Evolutionary conservation across 2,329 filamentous ascomycete species (phyloP).

Genomic region (Gnomoniopsis sp.): DNA sequence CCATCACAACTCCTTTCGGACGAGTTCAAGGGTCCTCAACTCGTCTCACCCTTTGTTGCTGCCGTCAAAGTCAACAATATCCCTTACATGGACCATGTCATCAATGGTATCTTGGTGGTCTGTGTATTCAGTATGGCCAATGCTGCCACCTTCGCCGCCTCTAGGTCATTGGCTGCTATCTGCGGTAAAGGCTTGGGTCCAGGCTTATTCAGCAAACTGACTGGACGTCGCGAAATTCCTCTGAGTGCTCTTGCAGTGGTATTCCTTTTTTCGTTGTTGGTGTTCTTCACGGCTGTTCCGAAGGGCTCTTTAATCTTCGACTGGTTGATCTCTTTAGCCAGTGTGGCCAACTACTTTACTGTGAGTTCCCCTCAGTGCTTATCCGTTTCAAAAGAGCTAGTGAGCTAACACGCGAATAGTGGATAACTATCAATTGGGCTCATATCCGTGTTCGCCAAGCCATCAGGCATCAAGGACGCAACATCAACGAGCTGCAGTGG

Average conservation of each 20-base stretch:
- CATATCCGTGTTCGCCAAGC: slow-evolving; percentile 44
- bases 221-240: slow-evolving; percentile 27
- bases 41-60: slow-evolving; percentile 29
- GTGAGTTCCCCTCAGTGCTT: neutral
- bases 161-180: slow-evolving; percentile 33
- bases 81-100: slow-evolving; percentile 3
- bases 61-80: slow-evolving; percentile 30
- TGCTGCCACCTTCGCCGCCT: slow-evolving; percentile 38
- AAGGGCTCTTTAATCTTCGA: slow-evolving; percentile 37
- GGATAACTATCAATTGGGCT: slow-evolving; percentile 42
- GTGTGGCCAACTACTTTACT: slow-evolving; percentile 43
- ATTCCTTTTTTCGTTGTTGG: slow-evolving; percentile 37
- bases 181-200: slow-evolving; percentile 34
- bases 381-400: neutral
- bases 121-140: slow-evolving; percentile 36
- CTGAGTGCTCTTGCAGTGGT: slow-evolving; percentile 21
- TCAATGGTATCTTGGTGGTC: slow-evolving; percentile 16
- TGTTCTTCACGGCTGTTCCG: slow-evolving; percentile 38
- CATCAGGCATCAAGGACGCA: slow-evolving; percentile 34
- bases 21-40: slow-evolving; percentile 24
- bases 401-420: slow-evolving; percentile 20
- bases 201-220: slow-evolving; percentile 21
- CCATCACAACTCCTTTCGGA: slow-evolving; percentile 23
- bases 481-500: slow-evolving; percentile 31
- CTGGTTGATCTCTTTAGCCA: slow-evolving; percentile 49